Base-by-base conservation (phyloP, 768 basidiomycete genomes). In the Russula olivacea region DNA sequence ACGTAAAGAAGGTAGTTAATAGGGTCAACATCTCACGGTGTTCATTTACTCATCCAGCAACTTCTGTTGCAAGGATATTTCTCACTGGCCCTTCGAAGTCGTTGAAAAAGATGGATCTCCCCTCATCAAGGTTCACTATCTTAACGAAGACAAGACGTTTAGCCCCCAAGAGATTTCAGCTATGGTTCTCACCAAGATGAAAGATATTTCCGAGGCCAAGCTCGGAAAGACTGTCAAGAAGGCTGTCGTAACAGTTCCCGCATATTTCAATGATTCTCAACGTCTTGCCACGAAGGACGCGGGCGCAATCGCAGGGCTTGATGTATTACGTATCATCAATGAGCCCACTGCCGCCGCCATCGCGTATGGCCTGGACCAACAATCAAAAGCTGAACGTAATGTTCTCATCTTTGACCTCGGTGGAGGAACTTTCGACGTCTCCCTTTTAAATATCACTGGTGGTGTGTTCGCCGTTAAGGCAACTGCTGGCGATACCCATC, bases 241-340 rank as follows among this genome's bases (percentile, higher is more conserved):
- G 81, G 97, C 97, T 60, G 97, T 99, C 67, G 88, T 99, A 78
- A 97, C 94, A 12, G 97, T 98, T 69, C 97, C 97, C 48, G 97
- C 97, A 67, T 99, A 98, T 83, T 98, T 98, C 84, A 99, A 99
- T 78, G 97, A 98, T 81, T 99, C 97, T 30, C 97, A 99, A 75
- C 94, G 97, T 81, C 83, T 97, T 67, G 96, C 97, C 56, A 98
- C 97, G 76, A 98, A 98, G 80, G 97, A 99, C 77, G 97, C 97
- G 66, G 97, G 97, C 77, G 83, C 91, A 70, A 99, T 99, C 70
- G 85, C 97, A 72, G 97, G 97, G 67, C 91, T 99, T 66, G 95
- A 99, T 74, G 94, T 99, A 71, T 92, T 99, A 78, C 96, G 97
- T 79, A 99, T 99, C 83, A 99, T 99, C 83, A 99, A 99, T 79